Evolutionary conservation across 1,284 basidiomycete genomes (phyloP).

Genomic region (Cystobasidium pallidum): DNA sequence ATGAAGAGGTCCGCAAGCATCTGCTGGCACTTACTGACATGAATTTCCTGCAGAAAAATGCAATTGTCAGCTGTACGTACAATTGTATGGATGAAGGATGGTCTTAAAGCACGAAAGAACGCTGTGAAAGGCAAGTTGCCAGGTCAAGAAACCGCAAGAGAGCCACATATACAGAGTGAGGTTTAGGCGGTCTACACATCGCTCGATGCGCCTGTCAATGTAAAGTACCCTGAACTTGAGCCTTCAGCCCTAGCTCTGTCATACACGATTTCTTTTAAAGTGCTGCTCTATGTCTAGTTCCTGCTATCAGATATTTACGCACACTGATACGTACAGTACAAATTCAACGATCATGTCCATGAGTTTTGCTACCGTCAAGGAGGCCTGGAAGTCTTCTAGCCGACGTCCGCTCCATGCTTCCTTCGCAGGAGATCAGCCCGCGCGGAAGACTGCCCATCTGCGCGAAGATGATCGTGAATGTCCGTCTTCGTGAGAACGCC

Average conservation of each 20-base stretch:
- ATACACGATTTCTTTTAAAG: constrained; percentile 16
- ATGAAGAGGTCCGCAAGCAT: neutral
- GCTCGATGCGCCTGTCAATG: too few relatives aligned
- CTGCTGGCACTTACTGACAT: neutral
- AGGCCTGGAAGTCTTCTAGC: neutral
- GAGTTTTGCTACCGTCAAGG: neutral
- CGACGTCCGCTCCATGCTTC: neutral
- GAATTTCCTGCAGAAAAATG: constrained; percentile 25
- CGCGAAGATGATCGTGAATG: constrained; percentile 25
- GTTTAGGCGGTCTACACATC: constrained; percentile 5
- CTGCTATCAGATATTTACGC: neutral
- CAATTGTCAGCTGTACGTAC: constrained; percentile 41
- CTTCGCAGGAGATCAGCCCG: constrained; percentile 28
- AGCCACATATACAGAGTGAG: constrained; percentile 32
- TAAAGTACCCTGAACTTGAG: too few relatives aligned
- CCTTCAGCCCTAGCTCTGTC: neutral
- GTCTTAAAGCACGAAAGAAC: constrained; percentile 39
- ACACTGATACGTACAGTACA: too few relatives aligned
- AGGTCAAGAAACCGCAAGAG: constrained; percentile 13
- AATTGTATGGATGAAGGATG: constrained; percentile 44
- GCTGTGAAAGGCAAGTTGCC: constrained; percentile 38
- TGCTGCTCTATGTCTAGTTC: constrained; percentile 3
- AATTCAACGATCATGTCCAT: neutral
- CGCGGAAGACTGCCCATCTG: constrained; percentile 7
- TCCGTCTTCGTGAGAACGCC: constrained; percentile 43